Evolutionary conservation across 345 rosid species (phyloP), one percentile per base, ranked within the genome.

Genomic region (Linum usitatissimum): DNA sequence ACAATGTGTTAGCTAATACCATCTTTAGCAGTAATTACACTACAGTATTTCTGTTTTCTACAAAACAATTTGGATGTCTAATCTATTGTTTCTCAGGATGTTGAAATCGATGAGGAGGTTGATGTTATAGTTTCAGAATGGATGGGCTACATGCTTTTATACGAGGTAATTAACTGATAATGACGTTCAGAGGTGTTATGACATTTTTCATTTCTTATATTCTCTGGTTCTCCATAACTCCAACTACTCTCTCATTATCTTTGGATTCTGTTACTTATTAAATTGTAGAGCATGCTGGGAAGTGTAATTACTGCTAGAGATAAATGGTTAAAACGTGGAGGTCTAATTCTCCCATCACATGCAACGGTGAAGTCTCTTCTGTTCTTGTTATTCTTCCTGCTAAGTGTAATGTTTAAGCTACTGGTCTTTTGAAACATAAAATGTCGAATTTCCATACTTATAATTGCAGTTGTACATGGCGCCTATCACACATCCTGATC

Each of bases 121-220:
- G 99, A 93, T 77, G 94, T 87, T 64, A 90, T 93, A 68, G 79
- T 93, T 61, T 93, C 99, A 21, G 96, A 93, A 67, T 93, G 99
- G 99, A 93, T 93, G 99, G 99, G 99, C 60, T 90, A 87, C 83
- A 83, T 90, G 99, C 97, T 93, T 78, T 74, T 93, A 63, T 90
- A 87, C 76, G 99, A 93, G 97, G 97, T 88, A 65, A 73, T 65
- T 73, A 4, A 13, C 51, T 1, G 13, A 40, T 40, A 12, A 40
- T 40, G 48, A 5, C 13, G 48, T 40, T 40, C 13, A 7, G 13
- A 12, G 48, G 48, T 45, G 13, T 45, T 45, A 45, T 45, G 17
- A 45, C 3, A 45, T 45, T 15, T 45, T 10, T 13, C 17, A 3
- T 45, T 45, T 45, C 51, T 45, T 45, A 45, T 3, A 12, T 10